Percentiles rank a stretch among this genome's conserved stretches.
phyloP scores from a whole-genome alignment of 257 asterid genomes.

The Solanum microdontum region DNA sequence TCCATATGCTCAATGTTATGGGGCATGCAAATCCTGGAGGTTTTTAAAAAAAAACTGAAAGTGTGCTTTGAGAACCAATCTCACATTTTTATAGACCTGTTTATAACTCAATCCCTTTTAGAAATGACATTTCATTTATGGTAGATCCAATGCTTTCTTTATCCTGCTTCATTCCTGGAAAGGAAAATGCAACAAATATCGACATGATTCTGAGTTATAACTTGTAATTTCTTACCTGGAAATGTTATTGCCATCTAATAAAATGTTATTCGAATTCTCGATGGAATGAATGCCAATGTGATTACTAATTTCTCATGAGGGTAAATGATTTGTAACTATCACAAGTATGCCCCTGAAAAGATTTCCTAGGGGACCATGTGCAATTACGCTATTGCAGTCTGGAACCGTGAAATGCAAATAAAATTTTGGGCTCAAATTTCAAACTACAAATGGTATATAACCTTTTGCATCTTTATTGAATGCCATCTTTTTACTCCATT shows the following conservation, averaged over 20 bases:
- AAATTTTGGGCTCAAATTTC: neutral
- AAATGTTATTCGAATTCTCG: neutral
- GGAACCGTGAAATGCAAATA: neutral
- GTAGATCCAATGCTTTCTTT: neutral
- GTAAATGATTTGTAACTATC: neutral
- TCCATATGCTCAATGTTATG: neutral
- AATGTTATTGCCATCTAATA: neutral
- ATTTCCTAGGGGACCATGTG: neutral
- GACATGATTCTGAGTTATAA: neutral
- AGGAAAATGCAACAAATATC: neutral
- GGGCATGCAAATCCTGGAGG: neutral
- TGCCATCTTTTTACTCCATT: neutral
- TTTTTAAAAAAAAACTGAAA: neutral
- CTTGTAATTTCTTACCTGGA: neutral
- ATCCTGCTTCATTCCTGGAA: neutral
- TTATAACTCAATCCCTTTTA: neutral
- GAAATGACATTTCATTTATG: neutral
- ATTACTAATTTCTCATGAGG: neutral
- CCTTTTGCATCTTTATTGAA: neutral
- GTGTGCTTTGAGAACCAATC: neutral
- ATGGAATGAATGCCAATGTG: neutral
- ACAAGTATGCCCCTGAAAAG: neutral
- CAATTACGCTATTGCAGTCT: neutral
- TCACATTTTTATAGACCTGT: neutral
- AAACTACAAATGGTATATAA: neutral